Conservation (phyloP, 176 grass and related monocot species). For the Zoysia japonica region DNA sequence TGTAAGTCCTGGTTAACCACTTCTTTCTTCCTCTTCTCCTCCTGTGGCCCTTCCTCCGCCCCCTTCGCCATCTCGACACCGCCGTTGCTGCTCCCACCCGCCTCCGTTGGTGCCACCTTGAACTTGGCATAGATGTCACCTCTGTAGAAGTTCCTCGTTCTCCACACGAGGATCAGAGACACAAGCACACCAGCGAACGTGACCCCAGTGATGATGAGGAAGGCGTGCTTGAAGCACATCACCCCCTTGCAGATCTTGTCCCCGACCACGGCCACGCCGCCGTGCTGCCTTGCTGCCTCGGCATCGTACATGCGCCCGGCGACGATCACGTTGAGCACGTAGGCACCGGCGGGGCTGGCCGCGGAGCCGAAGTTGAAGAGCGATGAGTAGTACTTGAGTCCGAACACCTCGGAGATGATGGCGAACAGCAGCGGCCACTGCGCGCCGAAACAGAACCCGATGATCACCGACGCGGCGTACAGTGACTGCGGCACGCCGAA, state of each 20-base stretch:
- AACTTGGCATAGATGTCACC: slow-evolving; percentile 50
- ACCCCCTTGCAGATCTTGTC: slow-evolving; percentile 44
- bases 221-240: slow-evolving; percentile 39
- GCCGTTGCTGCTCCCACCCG: neutral
- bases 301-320: slow-evolving; percentile 55
- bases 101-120: slow-evolving; percentile 20
- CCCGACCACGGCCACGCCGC: neutral
- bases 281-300: slow-evolving; percentile 46
- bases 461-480: slow-evolving; percentile 68
- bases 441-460: slow-evolving; percentile 92
- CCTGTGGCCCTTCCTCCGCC: neutral
- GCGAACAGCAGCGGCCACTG: slow-evolving; percentile 88
- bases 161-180: slow-evolving; percentile 47
- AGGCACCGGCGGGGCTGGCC: slow-evolving; percentile 72
- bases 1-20: slow-evolving; percentile 5
- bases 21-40: slow-evolving; percentile 25
- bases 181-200: slow-evolving; percentile 38
- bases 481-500: slow-evolving; percentile 69
- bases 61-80: neutral
- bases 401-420: slow-evolving; percentile 93
- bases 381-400: slow-evolving; percentile 92
- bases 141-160: slow-evolving; percentile 45
- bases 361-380: slow-evolving; percentile 85
- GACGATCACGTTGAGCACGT: slow-evolving; percentile 65
- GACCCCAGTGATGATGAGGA: slow-evolving; percentile 44